Percentiles rank a stretch among this genome's conserved stretches.
phyloP scores from a whole-genome alignment of 2,329 filamentous ascomycete genomes.

The Fulvia fulva region DNA sequence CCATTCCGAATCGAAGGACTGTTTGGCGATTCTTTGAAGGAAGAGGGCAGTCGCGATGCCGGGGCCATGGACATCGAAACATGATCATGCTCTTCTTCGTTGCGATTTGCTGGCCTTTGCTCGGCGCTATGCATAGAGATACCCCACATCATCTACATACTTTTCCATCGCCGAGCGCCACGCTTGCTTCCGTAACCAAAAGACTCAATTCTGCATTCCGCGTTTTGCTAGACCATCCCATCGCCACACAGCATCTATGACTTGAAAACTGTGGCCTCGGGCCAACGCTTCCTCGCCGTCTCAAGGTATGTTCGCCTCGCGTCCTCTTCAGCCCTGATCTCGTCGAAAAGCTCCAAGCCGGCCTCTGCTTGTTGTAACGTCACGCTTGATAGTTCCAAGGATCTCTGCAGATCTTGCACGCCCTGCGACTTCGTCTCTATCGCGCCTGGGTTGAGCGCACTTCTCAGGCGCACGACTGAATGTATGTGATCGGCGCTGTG shows the following conservation, averaged over 20 bases:
- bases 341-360: constrained; percentile 49
- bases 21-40: constrained; percentile 63
- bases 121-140: constrained; percentile 9
- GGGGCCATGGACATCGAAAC: constrained; percentile 23
- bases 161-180: neutral
- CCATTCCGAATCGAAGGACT: constrained; percentile 94
- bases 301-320: constrained; percentile 49
- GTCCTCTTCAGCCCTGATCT: constrained; percentile 49
- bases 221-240: neutral
- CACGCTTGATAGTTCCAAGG: constrained; percentile 50
- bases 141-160: neutral
- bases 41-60: constrained; percentile 21
- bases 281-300: constrained; percentile 39
- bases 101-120: neutral
- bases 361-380: constrained; percentile 55
- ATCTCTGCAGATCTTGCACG: constrained; percentile 61
- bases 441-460: constrained; percentile 55
- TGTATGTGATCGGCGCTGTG: constrained; percentile 60
- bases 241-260: neutral
- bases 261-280: constrained; percentile 35
- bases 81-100: constrained; percentile 5
- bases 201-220: neutral
- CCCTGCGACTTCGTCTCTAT: constrained; percentile 49
- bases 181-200: neutral
- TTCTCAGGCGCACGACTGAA: constrained; percentile 58